A percentile compares a stretch with the other conserved stretches of the same genome.
phyloP scores from a whole-genome alignment of 352 stramenopile genomes.

The Globisporangium rhizosaccharum region DNA sequence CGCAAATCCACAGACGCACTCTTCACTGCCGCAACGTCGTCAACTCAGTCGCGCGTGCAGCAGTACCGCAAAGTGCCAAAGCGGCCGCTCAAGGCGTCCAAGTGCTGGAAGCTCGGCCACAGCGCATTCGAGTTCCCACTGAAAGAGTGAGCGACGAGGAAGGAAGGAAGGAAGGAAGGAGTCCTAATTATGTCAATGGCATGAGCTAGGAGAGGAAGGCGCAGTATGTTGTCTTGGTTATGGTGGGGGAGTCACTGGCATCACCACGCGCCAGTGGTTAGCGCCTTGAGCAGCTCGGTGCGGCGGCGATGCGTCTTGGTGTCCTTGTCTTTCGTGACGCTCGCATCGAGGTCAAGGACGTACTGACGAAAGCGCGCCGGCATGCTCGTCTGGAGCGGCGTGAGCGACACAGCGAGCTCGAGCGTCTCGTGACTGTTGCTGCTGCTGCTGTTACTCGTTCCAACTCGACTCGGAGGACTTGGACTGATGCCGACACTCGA shows the following conservation, averaged over 20 bases:
- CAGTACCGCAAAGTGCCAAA: conserved; percentile 66
- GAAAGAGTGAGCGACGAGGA: conserved; percentile 15
- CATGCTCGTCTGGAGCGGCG: conserved; percentile 12
- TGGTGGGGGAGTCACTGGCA: neutral
- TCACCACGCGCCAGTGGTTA: conserved; percentile 24
- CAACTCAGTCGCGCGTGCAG: neutral
- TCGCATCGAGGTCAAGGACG: conserved; percentile 15
- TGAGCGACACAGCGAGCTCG: conserved; percentile 3
- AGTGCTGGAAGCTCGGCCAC: conserved; percentile 54
- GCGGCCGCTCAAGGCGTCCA: conserved; percentile 63
- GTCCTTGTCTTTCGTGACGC: conserved; percentile 23
- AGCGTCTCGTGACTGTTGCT: neutral
- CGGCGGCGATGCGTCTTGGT: conserved; percentile 30
- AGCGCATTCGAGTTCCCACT: conserved; percentile 28
- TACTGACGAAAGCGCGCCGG: conserved; percentile 21
- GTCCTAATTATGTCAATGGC: neutral
- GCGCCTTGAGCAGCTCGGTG: conserved; percentile 41
- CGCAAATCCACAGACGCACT: conserved; percentile 14
- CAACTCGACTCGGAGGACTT: neutral
- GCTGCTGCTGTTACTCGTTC: neutral
- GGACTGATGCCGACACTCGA: conserved; percentile 1
- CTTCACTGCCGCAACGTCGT: neutral
- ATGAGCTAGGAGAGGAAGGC: too few species aligned
- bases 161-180: conserved; percentile 7
- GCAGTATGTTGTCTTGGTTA: too few species aligned